phyloP scores from a whole-genome alignment of 1,284 basidiomycete species.

The Takashimella tepidaria region DNA sequence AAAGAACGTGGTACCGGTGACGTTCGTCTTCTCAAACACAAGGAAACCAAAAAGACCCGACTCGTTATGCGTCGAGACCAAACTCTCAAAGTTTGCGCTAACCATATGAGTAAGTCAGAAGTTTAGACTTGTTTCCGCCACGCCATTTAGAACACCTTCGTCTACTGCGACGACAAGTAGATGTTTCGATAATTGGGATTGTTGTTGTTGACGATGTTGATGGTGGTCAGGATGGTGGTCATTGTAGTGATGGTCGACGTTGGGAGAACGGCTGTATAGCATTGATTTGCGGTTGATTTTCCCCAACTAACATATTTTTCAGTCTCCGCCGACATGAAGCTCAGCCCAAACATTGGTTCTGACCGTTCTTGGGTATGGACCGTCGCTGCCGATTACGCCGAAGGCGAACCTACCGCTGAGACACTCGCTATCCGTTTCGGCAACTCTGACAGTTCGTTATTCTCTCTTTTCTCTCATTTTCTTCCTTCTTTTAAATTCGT shows the following conservation, averaged over 20 bases:
- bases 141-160: too few species aligned
- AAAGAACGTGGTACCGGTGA: conserved; percentile 83
- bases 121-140: too few species aligned
- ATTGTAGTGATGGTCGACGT: too few species aligned
- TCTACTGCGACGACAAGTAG: too few species aligned
- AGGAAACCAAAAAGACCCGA: conserved; percentile 82
- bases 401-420: conserved; percentile 80
- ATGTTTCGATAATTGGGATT: too few species aligned
- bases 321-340: conserved; percentile 88
- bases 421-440: conserved; percentile 98
- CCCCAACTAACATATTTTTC: conserved; percentile 6
- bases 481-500: background rate
- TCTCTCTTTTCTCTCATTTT: background rate
- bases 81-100: conserved; percentile 99
- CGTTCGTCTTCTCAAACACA: conserved; percentile 79
- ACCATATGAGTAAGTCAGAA: conserved; percentile 84
- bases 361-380: conserved; percentile 99
- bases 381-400: conserved; percentile 90
- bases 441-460: conserved; percentile 84
- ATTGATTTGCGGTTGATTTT: too few species aligned
- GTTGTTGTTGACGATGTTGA: too few species aligned
- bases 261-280: too few species aligned
- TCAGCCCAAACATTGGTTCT: conserved; percentile 97
- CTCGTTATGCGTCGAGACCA: conserved; percentile 99
- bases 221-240: too few species aligned